Evolutionary conservation across 352 stramenopile genomes (phyloP), one percentile per base, ranked within the genome.

Genomic region (Paralagenidium karlingii): DNA sequence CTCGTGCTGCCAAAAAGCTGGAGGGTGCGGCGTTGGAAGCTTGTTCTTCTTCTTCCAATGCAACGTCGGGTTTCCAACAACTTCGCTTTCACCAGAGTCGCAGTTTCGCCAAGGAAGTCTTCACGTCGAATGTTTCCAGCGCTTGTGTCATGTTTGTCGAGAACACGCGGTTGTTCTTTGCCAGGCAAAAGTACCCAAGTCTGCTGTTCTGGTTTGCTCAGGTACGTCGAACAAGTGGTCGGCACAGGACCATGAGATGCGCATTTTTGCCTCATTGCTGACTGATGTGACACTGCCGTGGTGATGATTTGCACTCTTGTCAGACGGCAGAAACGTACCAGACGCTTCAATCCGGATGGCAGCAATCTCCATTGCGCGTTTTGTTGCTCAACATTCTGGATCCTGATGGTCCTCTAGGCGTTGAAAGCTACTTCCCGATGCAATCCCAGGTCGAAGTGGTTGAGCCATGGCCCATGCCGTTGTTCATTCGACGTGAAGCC

Each of bases 311-410:
- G 25, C 48, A 19, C 50, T 16, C 22, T 40, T 1, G 7, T 8
- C 26, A 92, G 78, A 92, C 77, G 1, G 54, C 75, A 2, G 66
- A 85, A 18, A 77, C 63, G 11, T 92, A 90, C 43, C 76, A 87
- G 34, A 87, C 78, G 10, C 66, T 83, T 13, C 68, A 68, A 11
- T 53, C 19, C 1, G 76, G 79, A 0, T 92, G 76, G 71, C 22
- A 8, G 0, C 24, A 18, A 0, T 88, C 79, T 7, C 71, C 70
- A 39, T 32, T 92, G 34, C 64, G 71, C 42, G 82, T 68, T 8
- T 42, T 90, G 13, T 34, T 89, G 27, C 46, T 82, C 26, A 92
- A 92, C 24, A 55, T 82, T 3, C 59, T 92, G 7, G 79, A 92
- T 43, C 68, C 69, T 2, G 64, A 87, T 38, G 79, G 79, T 5